These are phyloP conservation scores for Neospora caninum DNA, from an alignment of 169 alveolate species.

Conservation along the genomic window DNA sequence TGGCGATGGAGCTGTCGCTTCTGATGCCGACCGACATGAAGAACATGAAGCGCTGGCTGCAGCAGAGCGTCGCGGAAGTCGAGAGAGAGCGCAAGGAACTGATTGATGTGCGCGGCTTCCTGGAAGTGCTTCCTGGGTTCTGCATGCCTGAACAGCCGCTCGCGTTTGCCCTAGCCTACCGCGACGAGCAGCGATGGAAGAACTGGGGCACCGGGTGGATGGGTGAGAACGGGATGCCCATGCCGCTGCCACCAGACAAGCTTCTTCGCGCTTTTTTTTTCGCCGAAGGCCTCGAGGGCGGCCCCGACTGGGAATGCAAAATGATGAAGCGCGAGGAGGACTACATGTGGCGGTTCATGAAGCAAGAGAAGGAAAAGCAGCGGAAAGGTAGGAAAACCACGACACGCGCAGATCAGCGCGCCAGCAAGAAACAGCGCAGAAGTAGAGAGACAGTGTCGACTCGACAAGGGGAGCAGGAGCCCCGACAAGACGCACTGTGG, in stretches of 20 bases:
- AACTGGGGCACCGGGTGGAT: conserved; percentile 29
- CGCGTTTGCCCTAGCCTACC: neutral
- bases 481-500: no score
- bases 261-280: conserved; percentile 5
- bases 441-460: no score
- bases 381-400: neutral
- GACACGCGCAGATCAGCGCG: no score
- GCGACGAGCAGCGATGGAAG: neutral
- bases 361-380: neutral
- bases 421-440: no score
- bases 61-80: neutral
- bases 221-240: neutral
- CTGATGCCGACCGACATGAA: neutral
- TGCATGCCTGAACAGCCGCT: neutral
- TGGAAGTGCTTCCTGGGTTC: neutral
- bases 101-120: neutral
- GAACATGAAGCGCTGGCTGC: neutral
- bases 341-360: neutral
- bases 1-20: neutral
- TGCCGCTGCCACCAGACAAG: neutral
- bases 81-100: neutral
- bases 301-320: neutral
- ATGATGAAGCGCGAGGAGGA: neutral
- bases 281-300: conserved; percentile 28
- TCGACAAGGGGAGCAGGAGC: no score